These are phyloP conservation scores for Dothidotthia symphoricarpi DNA, from an alignment of 2,329 filamentous ascomycete genomes.

Conservation along the genomic window DNA sequence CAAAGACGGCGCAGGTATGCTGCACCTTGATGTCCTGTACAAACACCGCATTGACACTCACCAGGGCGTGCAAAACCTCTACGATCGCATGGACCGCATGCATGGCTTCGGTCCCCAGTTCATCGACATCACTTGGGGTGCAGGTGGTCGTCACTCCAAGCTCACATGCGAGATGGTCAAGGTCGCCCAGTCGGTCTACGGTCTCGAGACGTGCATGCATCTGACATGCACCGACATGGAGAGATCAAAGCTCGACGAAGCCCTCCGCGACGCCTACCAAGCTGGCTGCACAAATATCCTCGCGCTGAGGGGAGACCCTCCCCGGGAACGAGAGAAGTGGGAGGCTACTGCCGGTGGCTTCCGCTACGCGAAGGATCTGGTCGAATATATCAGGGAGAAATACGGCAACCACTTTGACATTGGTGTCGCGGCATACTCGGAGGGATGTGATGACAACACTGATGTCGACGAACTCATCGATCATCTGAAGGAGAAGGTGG, in stretches of 20 bases:
- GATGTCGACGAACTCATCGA: slow-evolving; percentile 81
- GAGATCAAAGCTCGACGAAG: slow-evolving; percentile 83
- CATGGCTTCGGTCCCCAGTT: slow-evolving; percentile 90
- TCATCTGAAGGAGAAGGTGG: slow-evolving; percentile 95
- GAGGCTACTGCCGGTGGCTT: slow-evolving; percentile 83
- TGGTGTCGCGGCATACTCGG: slow-evolving; percentile 93
- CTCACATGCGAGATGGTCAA: slow-evolving; percentile 97
- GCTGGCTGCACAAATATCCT: slow-evolving; percentile 97
- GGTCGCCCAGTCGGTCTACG: slow-evolving; percentile 91
- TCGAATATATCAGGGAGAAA: slow-evolving; percentile 73
- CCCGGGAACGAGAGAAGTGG: slow-evolving; percentile 92
- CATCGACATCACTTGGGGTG: slow-evolving; percentile 98
- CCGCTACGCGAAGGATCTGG: slow-evolving; percentile 87
- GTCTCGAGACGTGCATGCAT: slow-evolving; percentile 98
- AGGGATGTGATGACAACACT: slow-evolving; percentile 90
- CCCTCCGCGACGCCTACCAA: slow-evolving; percentile 84
- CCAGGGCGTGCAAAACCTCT: slow-evolving; percentile 91
- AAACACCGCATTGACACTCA: slow-evolving; percentile 10
- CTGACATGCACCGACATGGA: slow-evolving; percentile 99
- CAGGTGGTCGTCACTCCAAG: slow-evolving; percentile 85
- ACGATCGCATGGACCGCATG: slow-evolving; percentile 99
- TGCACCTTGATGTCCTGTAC: neutral
- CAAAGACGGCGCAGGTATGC: slow-evolving; percentile 78
- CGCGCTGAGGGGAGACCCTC: slow-evolving; percentile 88
- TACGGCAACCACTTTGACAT: slow-evolving; percentile 95